These are phyloP conservation scores for Plicaturopsis crispa DNA, from an alignment of 768 basidiomycete species.

Conservation along the genomic window DNA sequence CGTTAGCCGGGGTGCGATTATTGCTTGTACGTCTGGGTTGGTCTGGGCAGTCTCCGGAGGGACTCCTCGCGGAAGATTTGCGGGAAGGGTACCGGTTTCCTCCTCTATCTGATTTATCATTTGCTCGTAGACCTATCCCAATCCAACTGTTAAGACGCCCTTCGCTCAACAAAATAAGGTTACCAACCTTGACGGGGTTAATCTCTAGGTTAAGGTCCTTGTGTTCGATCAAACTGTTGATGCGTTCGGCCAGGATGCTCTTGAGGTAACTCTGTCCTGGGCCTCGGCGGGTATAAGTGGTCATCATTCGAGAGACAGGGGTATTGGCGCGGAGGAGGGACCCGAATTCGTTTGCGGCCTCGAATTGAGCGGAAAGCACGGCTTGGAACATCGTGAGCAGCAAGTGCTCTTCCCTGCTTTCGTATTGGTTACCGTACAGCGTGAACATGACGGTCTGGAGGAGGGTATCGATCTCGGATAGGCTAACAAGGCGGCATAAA, in stretches of 20 bases:
- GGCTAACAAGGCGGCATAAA: constrained; percentile 90
- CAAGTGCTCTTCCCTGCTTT: constrained; percentile 95
- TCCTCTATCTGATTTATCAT: constrained; percentile 99
- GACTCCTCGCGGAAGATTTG: constrained; percentile 88
- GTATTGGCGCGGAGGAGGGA: constrained; percentile 97
- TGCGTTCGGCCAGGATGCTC: constrained; percentile 93
- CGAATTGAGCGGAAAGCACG: constrained; percentile 97
- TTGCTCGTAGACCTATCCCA: constrained; percentile 88
- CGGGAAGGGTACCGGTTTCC: constrained; percentile 87
- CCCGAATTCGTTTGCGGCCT: constrained; percentile 98
- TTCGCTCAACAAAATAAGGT: neutral
- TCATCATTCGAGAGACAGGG: constrained; percentile 99
- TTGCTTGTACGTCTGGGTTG: constrained; percentile 93
- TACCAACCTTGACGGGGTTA: constrained; percentile 87
- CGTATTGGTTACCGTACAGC: constrained; percentile 98
- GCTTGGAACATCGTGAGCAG: constrained; percentile 99
- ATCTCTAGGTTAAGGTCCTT: constrained; percentile 99
- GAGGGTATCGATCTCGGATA: constrained; percentile 97
- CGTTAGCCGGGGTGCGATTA: constrained; percentile 92
- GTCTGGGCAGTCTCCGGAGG: constrained; percentile 91
- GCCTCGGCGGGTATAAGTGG: constrained; percentile 96
- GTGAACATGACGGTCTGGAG: constrained; percentile 99
- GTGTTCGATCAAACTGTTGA: constrained; percentile 98
- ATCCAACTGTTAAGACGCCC: neutral
- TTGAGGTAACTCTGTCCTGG: constrained; percentile 99